Evolutionary conservation across 1,284 basidiomycete genomes (phyloP).

Genomic region (Papiliotrema terrestris): DNA sequence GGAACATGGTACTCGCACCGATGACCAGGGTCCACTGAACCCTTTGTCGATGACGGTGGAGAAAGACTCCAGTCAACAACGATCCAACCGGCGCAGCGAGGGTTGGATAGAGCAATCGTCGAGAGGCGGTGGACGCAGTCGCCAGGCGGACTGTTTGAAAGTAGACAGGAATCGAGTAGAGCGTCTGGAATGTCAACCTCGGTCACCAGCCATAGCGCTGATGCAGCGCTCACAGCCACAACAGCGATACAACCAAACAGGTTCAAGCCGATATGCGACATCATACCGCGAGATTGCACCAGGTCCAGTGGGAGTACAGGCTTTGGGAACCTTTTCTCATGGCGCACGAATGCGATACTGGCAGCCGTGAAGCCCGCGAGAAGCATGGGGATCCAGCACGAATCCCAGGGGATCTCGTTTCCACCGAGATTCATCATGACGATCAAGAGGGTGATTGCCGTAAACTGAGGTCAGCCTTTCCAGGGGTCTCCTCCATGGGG

Average conservation of each 20-base stretch:
- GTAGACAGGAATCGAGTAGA: conserved; percentile 19
- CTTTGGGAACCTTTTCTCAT: conserved; percentile 12
- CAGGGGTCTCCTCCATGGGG: not conserved
- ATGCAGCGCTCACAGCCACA: conserved; percentile 10
- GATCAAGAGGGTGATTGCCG: conserved; percentile 19
- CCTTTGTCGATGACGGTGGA: conserved; percentile 12
- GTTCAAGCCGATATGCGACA: conserved; percentile 18
- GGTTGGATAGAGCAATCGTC: conserved; percentile 23
- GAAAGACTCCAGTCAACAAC: conserved; percentile 18
- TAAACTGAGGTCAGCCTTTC: conserved; percentile 8
- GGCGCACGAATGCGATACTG: conserved; percentile 10
- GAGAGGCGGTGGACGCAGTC: conserved; percentile 15
- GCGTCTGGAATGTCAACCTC: conserved; percentile 2
- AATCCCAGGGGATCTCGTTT: conserved; percentile 18
- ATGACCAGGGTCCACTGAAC: conserved; percentile 9
- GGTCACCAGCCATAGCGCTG: not conserved
- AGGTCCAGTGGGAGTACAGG: conserved; percentile 19
- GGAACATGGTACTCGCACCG: conserved; percentile 10
- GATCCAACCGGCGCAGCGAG: conserved; percentile 20
- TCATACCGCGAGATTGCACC: conserved; percentile 14
- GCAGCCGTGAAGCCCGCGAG: not conserved
- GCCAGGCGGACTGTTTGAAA: conserved; percentile 23
- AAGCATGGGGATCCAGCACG: conserved; percentile 10
- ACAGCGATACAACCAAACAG: conserved; percentile 22
- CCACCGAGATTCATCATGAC: conserved; percentile 22